A percentile compares a stretch with the other conserved stretches of the same genome.
These are phyloP conservation scores for Oropetium thomaeum DNA, from an alignment of 176 grass and related monocot species.

Conservation along the genomic window DNA sequence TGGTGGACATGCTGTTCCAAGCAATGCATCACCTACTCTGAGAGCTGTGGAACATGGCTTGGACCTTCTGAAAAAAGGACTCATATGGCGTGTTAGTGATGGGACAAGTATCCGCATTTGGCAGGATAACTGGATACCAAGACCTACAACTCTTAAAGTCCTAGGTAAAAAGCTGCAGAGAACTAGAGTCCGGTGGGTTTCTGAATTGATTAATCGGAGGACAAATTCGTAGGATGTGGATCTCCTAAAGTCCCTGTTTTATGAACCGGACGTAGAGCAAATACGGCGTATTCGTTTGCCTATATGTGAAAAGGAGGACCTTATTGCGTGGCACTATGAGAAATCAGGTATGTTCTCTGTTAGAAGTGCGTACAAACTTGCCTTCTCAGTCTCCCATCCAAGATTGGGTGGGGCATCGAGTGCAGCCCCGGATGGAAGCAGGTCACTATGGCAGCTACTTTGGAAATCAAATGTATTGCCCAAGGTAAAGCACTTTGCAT, in stretches of 20 bases:
- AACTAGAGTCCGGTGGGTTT: neutral
- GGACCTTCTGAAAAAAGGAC: neutral
- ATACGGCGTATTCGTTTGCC: no score
- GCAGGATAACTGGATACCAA: neutral
- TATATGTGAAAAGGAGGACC: neutral
- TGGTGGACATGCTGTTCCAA: neutral
- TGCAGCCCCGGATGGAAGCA: no score
- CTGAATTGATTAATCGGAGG: neutral
- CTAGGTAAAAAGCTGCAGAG: fast-evolving
- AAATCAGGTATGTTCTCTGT: no score
- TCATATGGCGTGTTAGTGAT: neutral
- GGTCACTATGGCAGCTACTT: no score
- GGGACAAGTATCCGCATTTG: neutral
- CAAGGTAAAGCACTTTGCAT: no score
- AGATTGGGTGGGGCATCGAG: no score
- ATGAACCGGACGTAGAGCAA: neutral
- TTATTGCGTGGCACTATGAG: neutral
- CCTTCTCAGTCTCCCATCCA: no score
- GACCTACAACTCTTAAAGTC: neutral
- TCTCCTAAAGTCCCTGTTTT: no score
- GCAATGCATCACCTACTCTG: neutral
- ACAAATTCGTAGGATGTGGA: neutral
- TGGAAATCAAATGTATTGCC: no score
- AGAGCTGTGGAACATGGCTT: neutral
- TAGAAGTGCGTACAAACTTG: no score